Base-by-base conservation (phyloP, 495 filamentous ascomycete species). In the Hypoxylon intermedium region DNA sequence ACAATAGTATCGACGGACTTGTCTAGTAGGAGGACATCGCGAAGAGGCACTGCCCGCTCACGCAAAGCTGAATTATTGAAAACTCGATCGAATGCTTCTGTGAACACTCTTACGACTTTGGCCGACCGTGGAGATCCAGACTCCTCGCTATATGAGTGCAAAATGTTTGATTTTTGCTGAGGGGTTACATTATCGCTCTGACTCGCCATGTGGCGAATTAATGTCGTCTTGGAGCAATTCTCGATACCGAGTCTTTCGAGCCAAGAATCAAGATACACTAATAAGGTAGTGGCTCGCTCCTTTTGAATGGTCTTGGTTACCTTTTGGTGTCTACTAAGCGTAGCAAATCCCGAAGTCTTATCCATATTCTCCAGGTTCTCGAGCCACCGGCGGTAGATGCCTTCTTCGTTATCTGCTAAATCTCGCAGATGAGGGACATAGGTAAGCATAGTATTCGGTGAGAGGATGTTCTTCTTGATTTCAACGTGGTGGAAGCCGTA, bases 401-500 rank as follows among this genome's bases (percentile, higher is more conserved):
- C 65, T 38, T 79, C 75, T 56, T 79, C 75, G 31, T 75, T 72
- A 0, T 74, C 74, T 13, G 78, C 76, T 6, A 81, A 61, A 38
- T 81, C 78, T 31, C 76, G 69, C 24, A 79, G 62, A 59, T 81
- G 77, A 6, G 78, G 78, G 4, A 79, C 74, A 50, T 78, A 81
- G 28, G 71, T 78, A 33, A 80, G 74, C 71, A 76, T 76, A 11
- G 77, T 77, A 60, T 81, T 77, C 0, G 77, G 74, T 1, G 77
- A 74, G 23, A 79, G 73, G 11, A 81, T 76, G 37, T 80, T 80
- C 34, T 76, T 80, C 54, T 57, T 70, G n/a, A 81, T 74, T 53
- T 80, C 77, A n/a, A 79, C 75, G 56, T 79, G 76, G 41, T 80
- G 78, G 43, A 79, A 80, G 19, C 72, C 55, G 51, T 81, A 81